phyloP scores from a whole-genome alignment of 331 rosid species.

The Acacia concinna region DNA sequence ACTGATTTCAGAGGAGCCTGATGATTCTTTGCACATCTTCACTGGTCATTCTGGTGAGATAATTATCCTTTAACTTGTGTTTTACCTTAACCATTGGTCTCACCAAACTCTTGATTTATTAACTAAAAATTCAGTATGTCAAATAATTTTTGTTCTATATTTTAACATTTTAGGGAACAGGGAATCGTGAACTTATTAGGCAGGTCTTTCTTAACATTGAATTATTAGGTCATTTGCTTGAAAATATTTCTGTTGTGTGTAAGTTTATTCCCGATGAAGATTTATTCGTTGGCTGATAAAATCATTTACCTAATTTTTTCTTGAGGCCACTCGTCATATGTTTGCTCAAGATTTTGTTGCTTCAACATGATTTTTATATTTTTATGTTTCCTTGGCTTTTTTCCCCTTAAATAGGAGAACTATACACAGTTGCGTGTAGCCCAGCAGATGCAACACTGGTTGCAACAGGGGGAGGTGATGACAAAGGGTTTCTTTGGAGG shows the following conservation, averaged over 20 bases:
- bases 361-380: slow-evolving; percentile 4
- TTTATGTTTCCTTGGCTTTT: slow-evolving; percentile 28
- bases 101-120: slow-evolving; percentile 9
- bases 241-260: not conserved
- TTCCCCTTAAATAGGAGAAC: slow-evolving; percentile 53
- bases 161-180: not conserved
- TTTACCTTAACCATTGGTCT: not conserved
- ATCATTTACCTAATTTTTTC: not conserved
- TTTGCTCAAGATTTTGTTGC: slow-evolving; percentile 1
- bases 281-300: not conserved
- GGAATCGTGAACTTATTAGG: not conserved
- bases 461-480: slow-evolving; percentile 90
- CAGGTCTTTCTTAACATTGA: not conserved
- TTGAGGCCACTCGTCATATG: not conserved
- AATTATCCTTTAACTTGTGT: not conserved
- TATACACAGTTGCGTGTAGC: slow-evolving; percentile 78
- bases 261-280: not conserved
- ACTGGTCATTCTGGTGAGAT: slow-evolving; percentile 76
- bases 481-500: slow-evolving; percentile 87
- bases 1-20: slow-evolving; percentile 61
- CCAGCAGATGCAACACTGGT: slow-evolving; percentile 67
- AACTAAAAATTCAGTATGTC: not conserved
- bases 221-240: not conserved
- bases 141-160: not conserved
- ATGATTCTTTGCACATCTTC: slow-evolving; percentile 72